Evolutionary conservation across 768 basidiomycete species (phyloP), one percentile per base, ranked within the genome.

Genomic region (Clitopilus passeckerianus): DNA sequence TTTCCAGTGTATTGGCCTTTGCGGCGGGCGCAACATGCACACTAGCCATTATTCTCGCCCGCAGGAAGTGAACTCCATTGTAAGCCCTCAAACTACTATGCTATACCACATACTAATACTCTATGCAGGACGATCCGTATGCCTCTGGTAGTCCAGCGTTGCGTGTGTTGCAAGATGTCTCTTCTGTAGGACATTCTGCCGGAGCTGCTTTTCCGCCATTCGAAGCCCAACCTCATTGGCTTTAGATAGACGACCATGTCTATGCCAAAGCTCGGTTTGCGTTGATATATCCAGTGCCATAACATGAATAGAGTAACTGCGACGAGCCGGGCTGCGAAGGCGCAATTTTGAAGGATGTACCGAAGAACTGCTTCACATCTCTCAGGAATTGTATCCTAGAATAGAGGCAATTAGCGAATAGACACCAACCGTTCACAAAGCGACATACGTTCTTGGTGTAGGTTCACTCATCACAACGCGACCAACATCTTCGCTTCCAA

Each of bases 401-500:
- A 41, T 53, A 58, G 41, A 41, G 46, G 43, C 34, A 66, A 57
- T 55, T 27, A 56, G 56, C 66, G 22, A 20, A 53, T 34, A 27
- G 46, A 18, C 22, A 46, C 44, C 2, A 56, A n/a, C 16, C 20
- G 7, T 15, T n/a, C 18, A 34, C 20, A 12, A 56, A 67, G 50
- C 5, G 33, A 82, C 91, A 72, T 61, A 91, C 91, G 91, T 92
- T 71, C 91, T 82, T 15, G 83, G 73, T 10, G 91, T 93, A 16
- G 93, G 86, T 65, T 90, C 87, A 4, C 89, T 86, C 85, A 98
- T 90, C 59, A 85, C 78, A 75, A 91, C 93, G 61, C 90, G 85
- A 0, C 94, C 93, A 0, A 98, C 94, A 69, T 99, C 97, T 69
- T 98, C 97, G 61, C 93, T 95, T 8, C 97, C 97, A n/a, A 98